Evolutionary conservation across 148 eudicot genomes (phyloP).

Genomic region (Vaccinium vitisidaea): DNA sequence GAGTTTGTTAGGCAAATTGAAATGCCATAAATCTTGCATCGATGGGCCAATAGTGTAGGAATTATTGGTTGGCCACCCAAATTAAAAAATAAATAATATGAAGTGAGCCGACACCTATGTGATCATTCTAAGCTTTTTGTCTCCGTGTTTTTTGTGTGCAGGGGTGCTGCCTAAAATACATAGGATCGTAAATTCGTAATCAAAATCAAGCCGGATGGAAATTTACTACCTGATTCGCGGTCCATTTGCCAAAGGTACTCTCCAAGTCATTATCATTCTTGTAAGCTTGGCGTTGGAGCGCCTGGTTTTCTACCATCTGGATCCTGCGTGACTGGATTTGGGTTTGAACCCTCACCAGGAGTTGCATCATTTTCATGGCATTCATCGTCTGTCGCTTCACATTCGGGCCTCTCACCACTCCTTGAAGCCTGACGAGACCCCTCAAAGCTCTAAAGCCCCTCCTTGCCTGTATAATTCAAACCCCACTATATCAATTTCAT

Average conservation of each 20-base stretch:
- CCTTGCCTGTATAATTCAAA: conserved; percentile 53
- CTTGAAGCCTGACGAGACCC: conserved; percentile 91
- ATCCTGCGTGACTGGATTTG: conserved; percentile 85
- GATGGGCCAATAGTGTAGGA: background rate
- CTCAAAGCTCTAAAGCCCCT: conserved; percentile 67
- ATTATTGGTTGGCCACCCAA: background rate
- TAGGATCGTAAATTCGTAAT: background rate
- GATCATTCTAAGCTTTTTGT: background rate
- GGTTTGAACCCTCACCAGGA: conserved; percentile 78
- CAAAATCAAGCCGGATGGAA: background rate
- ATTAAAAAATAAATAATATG: background rate
- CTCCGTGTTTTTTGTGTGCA: background rate
- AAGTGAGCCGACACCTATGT: background rate
- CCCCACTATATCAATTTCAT: background rate
- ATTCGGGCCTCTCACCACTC: conserved; percentile 81
- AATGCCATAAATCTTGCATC: background rate
- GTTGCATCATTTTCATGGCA: conserved; percentile 94
- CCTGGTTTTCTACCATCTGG: conserved; percentile 85
- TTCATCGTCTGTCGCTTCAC: conserved; percentile 79
- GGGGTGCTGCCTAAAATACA: background rate
- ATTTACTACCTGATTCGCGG: conserved; percentile 26
- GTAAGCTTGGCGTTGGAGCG: conserved; percentile 51
- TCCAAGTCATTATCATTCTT: conserved; percentile 53
- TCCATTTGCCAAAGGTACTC: conserved; percentile 57
- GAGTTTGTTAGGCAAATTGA: background rate